Base-by-base conservation (phyloP, 208 protist genomes). In the Ichthyophonus hoferi region DNA sequence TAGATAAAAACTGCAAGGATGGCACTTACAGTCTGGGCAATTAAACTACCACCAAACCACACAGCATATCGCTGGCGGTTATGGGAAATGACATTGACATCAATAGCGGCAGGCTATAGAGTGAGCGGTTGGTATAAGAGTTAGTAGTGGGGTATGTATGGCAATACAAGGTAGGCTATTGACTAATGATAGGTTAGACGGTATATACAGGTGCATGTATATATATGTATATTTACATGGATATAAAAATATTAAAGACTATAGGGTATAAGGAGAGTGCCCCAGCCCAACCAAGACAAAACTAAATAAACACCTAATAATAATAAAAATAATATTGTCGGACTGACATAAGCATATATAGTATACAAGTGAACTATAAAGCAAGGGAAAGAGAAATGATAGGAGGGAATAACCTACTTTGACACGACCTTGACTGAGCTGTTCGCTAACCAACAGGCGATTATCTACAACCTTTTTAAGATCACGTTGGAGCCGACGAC, bases 41-140 rank as follows among this genome's bases (percentile, higher is more conserved):
- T 91, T 92, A 97, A 94, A 85, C 95, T 97, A 78, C 97, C 98
- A 83, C 98, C 98, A 81, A 96, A 98, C 96, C 96, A 99, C 33
- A 98, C 97, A 39, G 97, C 97, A 92, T 97, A 96, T 40, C 94
- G 89, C 92, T 97, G 96, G 40, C 94, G 93, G 34, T 91, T 86
- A 91, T 97, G 95, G 35, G 95, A 94, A 43, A 97, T 92, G 12
- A 99, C 98, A 67, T 98, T 98, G 82, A 98, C 97, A n/a, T 98
- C 96, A 31, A 98, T 95, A 81, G 93, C 87, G 0, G 58, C 90
- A 79, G 92, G 77, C 88, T 93, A 40, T 40, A 77, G 43, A 39
- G 1, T 42, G 79, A 85, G 58, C 31, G 3, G n/a, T 78, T 2
- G 35, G 40, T 43, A n/a, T 1, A 50, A n/a, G n/a, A n/a, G n/a